Evolutionary conservation across 1,284 basidiomycete genomes (phyloP).

Genomic region (Phlebopus sp.): DNA sequence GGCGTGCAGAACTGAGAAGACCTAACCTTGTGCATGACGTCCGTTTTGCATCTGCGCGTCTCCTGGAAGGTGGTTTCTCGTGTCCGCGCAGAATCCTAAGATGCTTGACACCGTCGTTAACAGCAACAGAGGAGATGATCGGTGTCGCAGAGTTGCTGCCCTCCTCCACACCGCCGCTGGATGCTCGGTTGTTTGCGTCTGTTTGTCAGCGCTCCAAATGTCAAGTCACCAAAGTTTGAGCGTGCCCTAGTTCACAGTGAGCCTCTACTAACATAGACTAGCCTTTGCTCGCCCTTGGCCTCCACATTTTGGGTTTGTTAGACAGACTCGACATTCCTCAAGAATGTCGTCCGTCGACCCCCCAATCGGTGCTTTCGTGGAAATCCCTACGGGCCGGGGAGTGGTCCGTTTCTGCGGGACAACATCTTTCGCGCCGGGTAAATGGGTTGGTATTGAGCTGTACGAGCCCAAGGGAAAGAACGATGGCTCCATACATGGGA

Average conservation of each 20-base stretch:
- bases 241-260: no score
- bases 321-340: constrained; percentile 5
- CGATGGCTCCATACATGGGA: constrained; percentile 85
- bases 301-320: not conserved
- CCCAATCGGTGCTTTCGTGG: constrained; percentile 64
- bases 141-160: constrained; percentile 7
- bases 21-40: constrained; percentile 24
- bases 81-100: not conserved
- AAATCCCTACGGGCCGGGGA: constrained; percentile 77
- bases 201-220: no score
- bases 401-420: constrained; percentile 84
- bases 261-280: not conserved
- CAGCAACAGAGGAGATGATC: not conserved
- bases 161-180: constrained; percentile 10
- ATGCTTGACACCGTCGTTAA: constrained; percentile 1
- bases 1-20: constrained; percentile 6
- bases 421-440: constrained; percentile 84
- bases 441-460: constrained; percentile 95
- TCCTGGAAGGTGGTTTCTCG: not conserved
- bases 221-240: no score
- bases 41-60: constrained; percentile 31
- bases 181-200: not conserved
- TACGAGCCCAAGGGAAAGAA: constrained; percentile 89
- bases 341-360: constrained; percentile 36
- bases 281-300: no score